Evolutionary conservation across 805 yeast species (phyloP).

Genomic region (Suhomyces pyralidae): DNA sequence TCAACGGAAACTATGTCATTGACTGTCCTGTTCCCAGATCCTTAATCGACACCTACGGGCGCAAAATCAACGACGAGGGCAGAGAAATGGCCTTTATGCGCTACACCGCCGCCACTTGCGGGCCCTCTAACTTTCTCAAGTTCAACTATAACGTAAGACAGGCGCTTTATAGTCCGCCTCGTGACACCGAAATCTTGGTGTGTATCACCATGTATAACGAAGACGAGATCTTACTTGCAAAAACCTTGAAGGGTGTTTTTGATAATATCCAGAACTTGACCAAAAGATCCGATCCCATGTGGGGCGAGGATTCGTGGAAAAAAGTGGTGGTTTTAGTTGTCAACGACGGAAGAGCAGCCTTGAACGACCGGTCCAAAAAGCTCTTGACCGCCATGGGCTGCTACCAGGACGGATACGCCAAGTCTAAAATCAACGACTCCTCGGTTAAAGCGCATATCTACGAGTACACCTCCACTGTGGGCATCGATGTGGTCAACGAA

Average conservation of each 20-base stretch:
- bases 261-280: conserved; percentile 77
- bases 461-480: conserved; percentile 91
- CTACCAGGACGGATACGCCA: conserved; percentile 94
- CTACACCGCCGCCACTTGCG: conserved; percentile 91
- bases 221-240: conserved; percentile 57
- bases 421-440: conserved; percentile 79
- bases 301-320: conserved; percentile 98
- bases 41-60: conserved; percentile 35
- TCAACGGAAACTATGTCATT: conserved; percentile 47
- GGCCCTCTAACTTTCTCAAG: conserved; percentile 65
- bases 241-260: conserved; percentile 66
- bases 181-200: conserved; percentile 73
- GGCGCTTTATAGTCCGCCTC: conserved; percentile 68
- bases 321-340: conserved; percentile 86
- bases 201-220: conserved; percentile 68
- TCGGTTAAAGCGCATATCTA: conserved; percentile 84
- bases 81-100: conserved; percentile 82
- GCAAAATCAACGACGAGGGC: conserved; percentile 34
- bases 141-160: conserved; percentile 81
- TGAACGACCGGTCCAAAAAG: conserved; percentile 75
- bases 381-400: conserved; percentile 83
- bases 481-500: conserved; percentile 66
- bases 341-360: conserved; percentile 86
- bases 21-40: conserved; percentile 43
- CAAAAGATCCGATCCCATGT: conserved; percentile 60